A percentile compares a stretch with the other conserved stretches of the same genome.
phyloP scores from a whole-genome alignment of 83 land plant genomes.

The Thuja plicata region DNA sequence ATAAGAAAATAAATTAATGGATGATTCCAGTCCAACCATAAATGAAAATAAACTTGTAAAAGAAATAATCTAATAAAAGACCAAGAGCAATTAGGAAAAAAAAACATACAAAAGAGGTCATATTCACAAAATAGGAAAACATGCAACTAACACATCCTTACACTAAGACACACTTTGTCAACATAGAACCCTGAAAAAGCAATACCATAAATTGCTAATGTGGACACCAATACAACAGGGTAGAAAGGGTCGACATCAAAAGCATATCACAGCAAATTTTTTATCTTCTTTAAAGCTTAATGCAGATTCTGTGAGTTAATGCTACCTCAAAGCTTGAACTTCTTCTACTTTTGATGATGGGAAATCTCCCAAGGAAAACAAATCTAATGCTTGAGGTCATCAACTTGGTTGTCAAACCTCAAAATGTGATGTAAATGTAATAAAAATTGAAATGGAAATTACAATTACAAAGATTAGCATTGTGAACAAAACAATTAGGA shows the following conservation, averaged over 20 bases:
- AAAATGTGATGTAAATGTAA: background rate
- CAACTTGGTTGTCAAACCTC: background rate
- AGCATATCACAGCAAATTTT: background rate
- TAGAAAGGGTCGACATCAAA: background rate
- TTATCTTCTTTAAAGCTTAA: background rate
- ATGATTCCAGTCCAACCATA: background rate
- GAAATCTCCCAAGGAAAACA: background rate
- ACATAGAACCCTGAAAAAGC: background rate
- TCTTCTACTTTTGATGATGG: background rate
- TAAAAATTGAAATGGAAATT: background rate
- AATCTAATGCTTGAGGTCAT: background rate
- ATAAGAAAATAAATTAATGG: background rate
- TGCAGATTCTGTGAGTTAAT: background rate
- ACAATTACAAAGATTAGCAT: background rate
- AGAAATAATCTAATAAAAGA: background rate
- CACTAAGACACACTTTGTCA: background rate
- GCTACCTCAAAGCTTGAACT: slow-evolving; percentile 5
- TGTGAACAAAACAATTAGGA: background rate
- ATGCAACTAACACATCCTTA: background rate
- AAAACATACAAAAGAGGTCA: background rate
- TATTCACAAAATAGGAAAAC: background rate
- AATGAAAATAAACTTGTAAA: background rate
- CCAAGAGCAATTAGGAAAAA: background rate
- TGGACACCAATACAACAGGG: background rate
- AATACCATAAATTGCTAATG: background rate